A percentile compares a stretch with the other conserved stretches of the same genome.
Conservation (phyloP, 257 asterid species). For the Capsicum chinense region DNA sequence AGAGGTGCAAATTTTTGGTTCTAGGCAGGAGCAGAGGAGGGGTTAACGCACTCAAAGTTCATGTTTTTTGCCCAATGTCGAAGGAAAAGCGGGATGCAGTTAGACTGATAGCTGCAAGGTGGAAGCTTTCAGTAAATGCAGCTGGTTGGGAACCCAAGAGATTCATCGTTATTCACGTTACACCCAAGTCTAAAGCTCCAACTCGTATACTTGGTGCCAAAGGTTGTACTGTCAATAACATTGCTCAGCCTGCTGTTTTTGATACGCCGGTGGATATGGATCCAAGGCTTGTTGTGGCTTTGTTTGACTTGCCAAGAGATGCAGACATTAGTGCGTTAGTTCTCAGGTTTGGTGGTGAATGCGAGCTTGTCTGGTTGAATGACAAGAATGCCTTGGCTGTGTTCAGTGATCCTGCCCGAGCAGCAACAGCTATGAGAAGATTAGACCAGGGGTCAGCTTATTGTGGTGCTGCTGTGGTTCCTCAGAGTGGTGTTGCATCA, state of each 20-base stretch:
- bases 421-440: constrained; percentile 98
- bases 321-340: constrained; percentile 92
- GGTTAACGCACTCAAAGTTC: constrained; percentile 72
- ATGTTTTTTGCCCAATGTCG: constrained; percentile 81
- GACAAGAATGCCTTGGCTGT: constrained; percentile 96
- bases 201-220: constrained; percentile 79
- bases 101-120: constrained; percentile 87
- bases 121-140: constrained; percentile 86
- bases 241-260: constrained; percentile 68
- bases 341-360: constrained; percentile 95
- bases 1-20: constrained; percentile 82
- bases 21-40: constrained; percentile 84
- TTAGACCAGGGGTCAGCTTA: constrained; percentile 95
- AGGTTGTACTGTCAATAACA: constrained; percentile 49
- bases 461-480: constrained; percentile 72
- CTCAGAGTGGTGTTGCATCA: constrained; percentile 50
- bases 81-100: constrained; percentile 91
- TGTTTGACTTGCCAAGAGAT: constrained; percentile 92
- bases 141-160: constrained; percentile 99
- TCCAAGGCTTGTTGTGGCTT: constrained; percentile 89
- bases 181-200: constrained; percentile 86
- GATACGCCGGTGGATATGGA: constrained; percentile 93
- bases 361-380: constrained; percentile 94
- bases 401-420: constrained; percentile 89
- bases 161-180: constrained; percentile 73